phyloP scores from a whole-genome alignment of 306 rosid genomes.

The Ceratonia siliqua region DNA sequence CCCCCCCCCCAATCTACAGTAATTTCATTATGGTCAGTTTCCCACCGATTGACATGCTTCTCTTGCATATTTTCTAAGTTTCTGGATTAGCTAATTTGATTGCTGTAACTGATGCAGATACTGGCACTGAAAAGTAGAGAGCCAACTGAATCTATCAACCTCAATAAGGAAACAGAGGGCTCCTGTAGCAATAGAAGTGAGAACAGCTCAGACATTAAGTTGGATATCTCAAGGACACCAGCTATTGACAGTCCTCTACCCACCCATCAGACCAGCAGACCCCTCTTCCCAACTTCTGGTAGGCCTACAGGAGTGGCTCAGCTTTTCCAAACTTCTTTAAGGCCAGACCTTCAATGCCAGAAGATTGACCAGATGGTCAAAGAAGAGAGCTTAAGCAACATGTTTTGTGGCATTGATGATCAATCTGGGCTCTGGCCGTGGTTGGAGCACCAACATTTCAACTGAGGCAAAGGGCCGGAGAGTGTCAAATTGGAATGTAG shows the following conservation, averaged over 20 bases:
- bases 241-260: conserved; percentile 79
- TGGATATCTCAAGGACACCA: conserved; percentile 78
- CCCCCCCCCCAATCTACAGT: conserved; percentile 27
- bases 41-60: conserved; percentile 28
- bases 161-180: conserved; percentile 90
- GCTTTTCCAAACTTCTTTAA: conserved; percentile 67
- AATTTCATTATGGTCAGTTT: conserved; percentile 32
- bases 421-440: conserved; percentile 92
- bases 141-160: conserved; percentile 83
- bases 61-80: conserved; percentile 15
- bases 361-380: conserved; percentile 66
- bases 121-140: conserved; percentile 85
- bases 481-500: conserved; percentile 15
- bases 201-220: conserved; percentile 79
- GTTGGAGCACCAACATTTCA: conserved; percentile 88
- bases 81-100: conserved; percentile 18
- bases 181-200: conserved; percentile 92
- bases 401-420: conserved; percentile 84
- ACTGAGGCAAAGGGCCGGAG: conserved; percentile 43
- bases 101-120: conserved; percentile 50
- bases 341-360: conserved; percentile 67
- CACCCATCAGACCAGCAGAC: conserved; percentile 52
- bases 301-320: conserved; percentile 71
- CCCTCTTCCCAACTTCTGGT: conserved; percentile 56
- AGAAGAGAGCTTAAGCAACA: conserved; percentile 79